Evolutionary conservation across 805 yeast genomes (phyloP), one percentile per base, ranked within the genome.

Genomic region (Starmera quercuum): DNA sequence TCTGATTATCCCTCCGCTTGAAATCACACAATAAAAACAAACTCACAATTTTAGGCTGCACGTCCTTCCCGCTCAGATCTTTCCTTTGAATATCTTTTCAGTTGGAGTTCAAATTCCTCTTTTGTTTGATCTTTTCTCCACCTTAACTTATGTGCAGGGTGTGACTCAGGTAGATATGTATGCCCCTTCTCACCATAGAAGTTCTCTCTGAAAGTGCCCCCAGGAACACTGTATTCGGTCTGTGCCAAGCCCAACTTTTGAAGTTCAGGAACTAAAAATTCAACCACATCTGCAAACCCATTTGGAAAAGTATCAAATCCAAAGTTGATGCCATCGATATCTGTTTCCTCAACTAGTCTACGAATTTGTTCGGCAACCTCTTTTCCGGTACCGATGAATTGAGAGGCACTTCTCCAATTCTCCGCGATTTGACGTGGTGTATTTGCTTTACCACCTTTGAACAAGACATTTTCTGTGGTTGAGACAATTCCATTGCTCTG

Each of bases 281-380:
- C 56, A 18, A 59, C 58, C 16, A 62, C 39, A 9, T 63, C 65
- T 39, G 60, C 63, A 34, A 56, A 59, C 7, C 61, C 40, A 4
- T 55, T 58, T n/a, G 68, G 68, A 7, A 52, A 38, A 13, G 56
- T 40, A 4, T 64, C 54, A 38, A 61, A 57, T 7, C 59, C 53
- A 26, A 63, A 48, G 34, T 64, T 63, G 42, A 64, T 64, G 3
- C 69, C 68, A 36, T 63, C 68, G n/a, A 63, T 53, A 30, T 56
- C 64, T 11, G 61, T 51, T n/a, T 51, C 42, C 6, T 58, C 61
- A 7, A 58, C 61, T 67, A 66, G 62, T 32, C 46, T 37, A 36
- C 59, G 59, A 27, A 63, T 47, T 29, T 54, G 51, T 35, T 61
- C 62, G 5, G 65, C 66, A 15, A 64, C 64, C 26, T 56, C 56